Evolutionary conservation across 352 stramenopile species (phyloP), one percentile per base, ranked within the genome.

Genomic region (Phytophthora vignae): DNA sequence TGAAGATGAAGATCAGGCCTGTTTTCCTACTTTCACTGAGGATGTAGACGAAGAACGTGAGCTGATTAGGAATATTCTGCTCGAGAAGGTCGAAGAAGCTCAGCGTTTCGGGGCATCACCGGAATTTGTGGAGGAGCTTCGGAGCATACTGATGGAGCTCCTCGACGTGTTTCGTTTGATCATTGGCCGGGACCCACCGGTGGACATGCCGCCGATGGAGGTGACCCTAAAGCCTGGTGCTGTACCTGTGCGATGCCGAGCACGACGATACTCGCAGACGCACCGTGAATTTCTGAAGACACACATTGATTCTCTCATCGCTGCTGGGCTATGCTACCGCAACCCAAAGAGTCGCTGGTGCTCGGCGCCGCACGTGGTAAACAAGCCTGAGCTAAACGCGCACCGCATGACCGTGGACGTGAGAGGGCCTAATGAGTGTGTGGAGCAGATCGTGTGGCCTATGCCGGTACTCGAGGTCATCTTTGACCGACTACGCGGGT

Each of bases 171-270:
- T 73, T 33, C 57, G 66, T 19, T 11, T 73, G 3, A 0, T 50
- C 3, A 58, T 68, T 9, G 52, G 66, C 2, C 19, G 52, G 3
- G 66, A 68, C 22, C 66, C 58, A 12, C 57, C 57, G 1, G 65
- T 72, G 17, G 57, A 67, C 11, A 72, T 72, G 65, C 49, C 50
- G 14, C 65, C 57, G 2, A 72, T 72, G 65, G 50, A 67, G 40
- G 14, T 67, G 1, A 67, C 53, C 0, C 36, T 64, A 1, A 69
- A 64, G 19, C 40, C n/a, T 12, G 49, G 49, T 6, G 50, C 65
- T 36, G 17, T 29, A 14, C 57, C 57, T 0, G 38, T 62, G 3
- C 38, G 46, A 19, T 72, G 65, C 27, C 29, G 21, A 15, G 56
- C 65, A 8, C 50, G 65, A 3, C 17, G 57, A 22, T 62, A 72